A percentile compares a stretch with the other conserved stretches of the same genome.
Evolutionary conservation across 306 rosid genomes (phyloP).

Genomic region (Glycine soja): DNA sequence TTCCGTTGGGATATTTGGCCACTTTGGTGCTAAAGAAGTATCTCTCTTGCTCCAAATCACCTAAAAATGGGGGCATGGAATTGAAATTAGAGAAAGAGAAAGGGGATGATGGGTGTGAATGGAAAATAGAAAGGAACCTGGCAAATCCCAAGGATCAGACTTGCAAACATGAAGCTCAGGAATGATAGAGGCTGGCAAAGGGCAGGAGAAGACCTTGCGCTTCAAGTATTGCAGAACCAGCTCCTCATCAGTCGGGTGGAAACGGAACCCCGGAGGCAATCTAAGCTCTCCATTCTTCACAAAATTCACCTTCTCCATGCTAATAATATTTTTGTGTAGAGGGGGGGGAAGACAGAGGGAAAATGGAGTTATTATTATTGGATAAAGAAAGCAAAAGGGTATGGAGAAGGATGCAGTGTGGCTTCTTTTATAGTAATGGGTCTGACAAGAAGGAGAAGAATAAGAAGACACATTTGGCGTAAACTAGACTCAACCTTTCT

Average conservation of each 20-base stretch:
- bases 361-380: too few species aligned
- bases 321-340: too few species aligned
- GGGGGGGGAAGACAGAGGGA: too few species aligned
- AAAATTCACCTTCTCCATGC: constrained; percentile 64
- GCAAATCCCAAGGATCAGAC: constrained; percentile 99
- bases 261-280: constrained; percentile 94
- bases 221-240: constrained; percentile 84
- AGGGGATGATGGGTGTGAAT: too few species aligned
- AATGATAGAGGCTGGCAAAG: constrained; percentile 93
- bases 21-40: constrained; percentile 93
- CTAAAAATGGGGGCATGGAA: constrained; percentile 35
- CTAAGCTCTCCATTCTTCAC: constrained; percentile 82
- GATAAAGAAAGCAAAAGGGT: too few species aligned
- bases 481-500: constrained; percentile 77
- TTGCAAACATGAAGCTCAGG: constrained; percentile 90
- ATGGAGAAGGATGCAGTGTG: constrained; percentile 50
- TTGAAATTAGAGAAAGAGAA: too few species aligned
- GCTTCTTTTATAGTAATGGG: constrained; percentile 86
- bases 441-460: constrained; percentile 47
- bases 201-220: constrained; percentile 77
- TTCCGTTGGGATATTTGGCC: constrained; percentile 93
- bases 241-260: constrained; percentile 96
- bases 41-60: constrained; percentile 83
- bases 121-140: constrained; percentile 7
- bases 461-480: constrained; percentile 85